Percentiles rank a stretch among this genome's conserved stretches.
Conservation (phyloP, 1,284 basidiomycete species). For the Cryptococcus sp. region DNA sequence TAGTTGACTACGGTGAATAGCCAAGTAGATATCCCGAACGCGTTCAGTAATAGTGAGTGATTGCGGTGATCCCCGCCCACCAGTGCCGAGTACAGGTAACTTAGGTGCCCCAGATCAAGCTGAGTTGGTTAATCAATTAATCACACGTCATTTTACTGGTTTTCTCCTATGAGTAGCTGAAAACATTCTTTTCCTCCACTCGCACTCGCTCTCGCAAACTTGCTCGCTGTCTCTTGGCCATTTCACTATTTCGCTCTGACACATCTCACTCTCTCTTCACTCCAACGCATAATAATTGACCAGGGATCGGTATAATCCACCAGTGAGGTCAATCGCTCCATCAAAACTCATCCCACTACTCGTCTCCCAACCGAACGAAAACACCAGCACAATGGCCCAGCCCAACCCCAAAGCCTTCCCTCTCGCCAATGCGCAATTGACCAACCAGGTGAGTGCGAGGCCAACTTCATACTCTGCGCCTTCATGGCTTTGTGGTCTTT, state of each 20-base stretch:
- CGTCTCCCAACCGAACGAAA: background rate
- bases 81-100: background rate
- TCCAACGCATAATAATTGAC: conserved; percentile 8
- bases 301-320: conserved; percentile 25
- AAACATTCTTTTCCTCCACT: background rate
- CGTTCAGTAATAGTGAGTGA: background rate
- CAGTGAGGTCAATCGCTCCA: conserved; percentile 24
- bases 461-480: conserved; percentile 1
- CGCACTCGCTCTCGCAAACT: background rate
- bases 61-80: background rate
- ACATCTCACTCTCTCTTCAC: conserved; percentile 2
- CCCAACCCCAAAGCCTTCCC: conserved; percentile 86
- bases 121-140: background rate
- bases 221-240: background rate
- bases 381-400: conserved; percentile 34
- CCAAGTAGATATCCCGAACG: background rate
- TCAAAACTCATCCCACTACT: conserved; percentile 2
- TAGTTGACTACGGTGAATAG: background rate
- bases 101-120: background rate
- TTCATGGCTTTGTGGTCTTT: background rate
- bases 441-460: conserved; percentile 75
- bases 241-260: background rate
- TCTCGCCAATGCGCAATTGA: conserved; percentile 81
- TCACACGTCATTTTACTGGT: background rate
- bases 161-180: background rate